Evolutionary conservation across 192 early-diverging fungal species (phyloP), one percentile per base, ranked within the genome.

Genomic region (Coemansia javaensis): DNA sequence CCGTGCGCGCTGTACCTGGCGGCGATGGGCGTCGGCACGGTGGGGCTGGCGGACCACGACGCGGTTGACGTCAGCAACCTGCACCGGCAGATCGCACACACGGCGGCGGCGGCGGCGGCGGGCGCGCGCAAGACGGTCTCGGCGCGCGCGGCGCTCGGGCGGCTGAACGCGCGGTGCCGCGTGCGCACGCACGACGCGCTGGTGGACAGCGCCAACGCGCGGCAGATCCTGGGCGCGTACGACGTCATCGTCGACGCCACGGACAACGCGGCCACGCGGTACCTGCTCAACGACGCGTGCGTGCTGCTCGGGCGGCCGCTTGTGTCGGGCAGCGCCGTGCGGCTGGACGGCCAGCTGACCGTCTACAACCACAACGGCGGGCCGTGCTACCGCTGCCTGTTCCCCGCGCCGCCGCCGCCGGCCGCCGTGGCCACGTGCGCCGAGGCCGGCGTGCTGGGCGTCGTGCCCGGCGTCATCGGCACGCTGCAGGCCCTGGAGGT

Each of bases 381-480:
- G 13, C 96, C 96, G 12, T 98, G 96, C 70, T 98, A 94, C 63
- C 84, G 96, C 30, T 98, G 96, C 62, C 66, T 98, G 49, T 94
- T 93, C 59, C 94, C 96, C 0, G 82, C 59, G 25, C 96, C 96
- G 15, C 96, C 96, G 14, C 92, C 94, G 16, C 66, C 88, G 3
- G 90, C 89, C 41, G 81, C 89, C 7, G 85, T 96, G 24, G 82
- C 85, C 24, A 93, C 88, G 63, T 98, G 96, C 72, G 79, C 81
- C 15, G 94, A 97, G 59, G 86, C 83, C 2, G 96, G 96, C 9
- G 93, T 98, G 14, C 63, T 98, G 23, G 96, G 96, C 15, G 89
- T 80, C 79, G 93, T 98, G 5, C 87, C 96, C 0, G 96, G 96
- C 14, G 79, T 95, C 13, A 87, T 98, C 44, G 96, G 96, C 15